Evolutionary conservation across 495 filamentous ascomycete genomes (phyloP).

Genomic region (Evernia prunastri): DNA sequence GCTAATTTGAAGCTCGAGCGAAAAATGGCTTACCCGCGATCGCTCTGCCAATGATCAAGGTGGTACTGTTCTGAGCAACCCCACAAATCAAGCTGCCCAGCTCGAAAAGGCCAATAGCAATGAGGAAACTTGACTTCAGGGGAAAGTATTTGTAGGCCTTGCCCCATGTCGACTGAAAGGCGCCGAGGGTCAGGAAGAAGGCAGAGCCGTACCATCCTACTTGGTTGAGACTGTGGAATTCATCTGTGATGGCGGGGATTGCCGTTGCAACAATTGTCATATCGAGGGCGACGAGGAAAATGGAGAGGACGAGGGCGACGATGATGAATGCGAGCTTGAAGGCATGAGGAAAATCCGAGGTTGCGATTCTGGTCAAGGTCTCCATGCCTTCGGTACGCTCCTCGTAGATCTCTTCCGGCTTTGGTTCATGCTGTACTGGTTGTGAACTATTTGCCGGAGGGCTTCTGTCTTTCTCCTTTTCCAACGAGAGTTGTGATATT

Average conservation of each 20-base stretch:
- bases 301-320: conserved; percentile 41
- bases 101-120: conserved; percentile 63
- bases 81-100: conserved; percentile 45
- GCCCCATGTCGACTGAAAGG: conserved; percentile 48
- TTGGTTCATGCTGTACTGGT: too few species aligned
- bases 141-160: conserved; percentile 49
- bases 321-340: conserved; percentile 36
- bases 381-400: not conserved
- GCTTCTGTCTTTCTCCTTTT: not conserved
- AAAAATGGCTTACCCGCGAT: conserved; percentile 29
- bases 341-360: conserved; percentile 32
- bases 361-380: not conserved
- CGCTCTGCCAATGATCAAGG: conserved; percentile 36
- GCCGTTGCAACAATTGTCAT: conserved; percentile 44
- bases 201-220: conserved; percentile 52
- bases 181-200: conserved; percentile 49
- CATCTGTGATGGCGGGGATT: conserved; percentile 45
- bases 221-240: conserved; percentile 42
- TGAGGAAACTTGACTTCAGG: conserved; percentile 46
- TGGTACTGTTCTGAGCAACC: conserved; percentile 29
- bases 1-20: not conserved
- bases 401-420: not conserved
- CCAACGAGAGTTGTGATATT: not conserved
- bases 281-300: conserved; percentile 48
- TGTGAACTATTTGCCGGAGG: too few species aligned